phyloP scores from a whole-genome alignment of 805 yeast species.

The Jamesozyma hellenica region DNA sequence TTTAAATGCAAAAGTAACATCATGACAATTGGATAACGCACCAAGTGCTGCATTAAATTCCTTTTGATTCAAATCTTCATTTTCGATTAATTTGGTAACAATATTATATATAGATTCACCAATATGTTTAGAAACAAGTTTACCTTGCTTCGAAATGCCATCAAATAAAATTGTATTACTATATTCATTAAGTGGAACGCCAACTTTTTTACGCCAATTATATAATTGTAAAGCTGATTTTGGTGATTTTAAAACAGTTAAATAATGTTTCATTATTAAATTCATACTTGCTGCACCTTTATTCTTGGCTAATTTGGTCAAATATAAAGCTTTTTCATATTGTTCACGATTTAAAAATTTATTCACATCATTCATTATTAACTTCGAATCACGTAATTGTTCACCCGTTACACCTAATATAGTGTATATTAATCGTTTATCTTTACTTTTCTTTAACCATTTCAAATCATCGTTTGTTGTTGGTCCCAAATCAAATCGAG shows the following conservation, averaged over 20 bases:
- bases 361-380: slow-evolving; percentile 44
- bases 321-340: slow-evolving; percentile 41
- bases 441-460: slow-evolving; percentile 26
- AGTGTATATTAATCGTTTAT: slow-evolving; percentile 40
- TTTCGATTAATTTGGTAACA: slow-evolving; percentile 24
- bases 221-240: slow-evolving; percentile 42
- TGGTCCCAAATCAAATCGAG: slow-evolving; percentile 27
- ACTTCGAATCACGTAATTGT: slow-evolving; percentile 47
- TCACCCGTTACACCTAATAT: slow-evolving; percentile 50
- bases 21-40: slow-evolving; percentile 35
- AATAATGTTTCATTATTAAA: slow-evolving; percentile 42
- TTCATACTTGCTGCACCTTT: slow-evolving; percentile 57
- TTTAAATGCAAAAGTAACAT: slow-evolving; percentile 32
- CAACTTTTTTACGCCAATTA: slow-evolving; percentile 53
- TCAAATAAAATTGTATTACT: slow-evolving; percentile 38
- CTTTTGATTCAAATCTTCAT: slow-evolving; percentile 28
- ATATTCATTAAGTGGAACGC: slow-evolving; percentile 41
- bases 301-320: slow-evolving; percentile 38
- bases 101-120: slow-evolving; percentile 30
- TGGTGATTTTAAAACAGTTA: slow-evolving; percentile 33
- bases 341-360: slow-evolving; percentile 44
- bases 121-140: slow-evolving; percentile 26
- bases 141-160: slow-evolving; percentile 33
- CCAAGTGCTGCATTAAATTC: slow-evolving; percentile 40
- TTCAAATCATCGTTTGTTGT: slow-evolving; percentile 28